Base-by-base conservation (phyloP, 495 filamentous ascomycete species). In the Clohesyomyces aquaticus region DNA sequence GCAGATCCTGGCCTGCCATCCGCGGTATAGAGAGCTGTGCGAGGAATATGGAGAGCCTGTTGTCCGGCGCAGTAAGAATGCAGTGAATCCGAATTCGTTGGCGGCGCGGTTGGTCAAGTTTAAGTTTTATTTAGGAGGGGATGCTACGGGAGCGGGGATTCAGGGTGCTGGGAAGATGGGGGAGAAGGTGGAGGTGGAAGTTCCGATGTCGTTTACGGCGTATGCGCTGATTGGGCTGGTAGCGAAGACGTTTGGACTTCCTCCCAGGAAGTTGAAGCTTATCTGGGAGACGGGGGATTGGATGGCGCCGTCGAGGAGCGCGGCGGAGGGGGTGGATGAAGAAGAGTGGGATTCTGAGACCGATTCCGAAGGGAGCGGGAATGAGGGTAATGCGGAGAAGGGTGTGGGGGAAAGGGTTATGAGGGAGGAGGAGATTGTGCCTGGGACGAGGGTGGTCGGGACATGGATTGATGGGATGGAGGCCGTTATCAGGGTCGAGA, bases 241-340 rank as follows among this genome's bases (percentile, higher is more conserved):
- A 0, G 88, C 87, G 4, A 84, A 83, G 58, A 71, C 88, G 65
- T 93, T 95, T 73, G 79, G 78, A 8, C 69, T 91, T 26, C 70
- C 75, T 47, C 88, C 91, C 11, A 78, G 89, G 67, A 73, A 76
- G 38, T 74, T 93, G 49, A 78, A 81, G 60, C 68, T 98, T 56
- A 75, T 91, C 12, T 90, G 86, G 86, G 88, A 94, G 76, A 93
- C 91, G 18, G 87, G 90, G 54, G 88, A 95, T 72, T 87, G 85
- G 83, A 91, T 95, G 77, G n/a, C n/a, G n/a, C 89, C 90, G 1
- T 83, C 89, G 0, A 74, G 70, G n/a, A 70, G 77, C 14, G 32
- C 32, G 23, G 68, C 71, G 29, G 83, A 78, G 18, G 82, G 82
- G 51, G 85, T 85, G 19, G 82, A 80, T 51, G 84, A 79, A 35